These are phyloP conservation scores for Gossypium lobatum DNA, from an alignment of 441 rosid genomes.

Conservation along the genomic window DNA sequence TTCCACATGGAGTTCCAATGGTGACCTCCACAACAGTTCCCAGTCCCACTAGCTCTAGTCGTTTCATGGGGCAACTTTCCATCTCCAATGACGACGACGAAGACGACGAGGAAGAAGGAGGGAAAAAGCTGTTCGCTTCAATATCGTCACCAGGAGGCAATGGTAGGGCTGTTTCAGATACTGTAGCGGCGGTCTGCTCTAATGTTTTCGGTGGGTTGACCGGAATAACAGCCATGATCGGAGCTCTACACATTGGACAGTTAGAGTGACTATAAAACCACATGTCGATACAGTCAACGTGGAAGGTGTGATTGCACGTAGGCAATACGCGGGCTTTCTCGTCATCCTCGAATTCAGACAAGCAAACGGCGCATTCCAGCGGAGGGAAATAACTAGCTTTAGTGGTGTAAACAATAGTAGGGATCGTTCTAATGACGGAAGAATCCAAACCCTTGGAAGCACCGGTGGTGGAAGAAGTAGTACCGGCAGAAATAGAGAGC, in stretches of 20 bases:
- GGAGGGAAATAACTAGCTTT: not conserved
- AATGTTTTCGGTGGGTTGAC: not conserved
- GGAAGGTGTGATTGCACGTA: slow-evolving; percentile 47
- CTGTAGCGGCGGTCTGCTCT: not conserved
- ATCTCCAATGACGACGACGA: slow-evolving; percentile 10
- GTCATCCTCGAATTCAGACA: slow-evolving; percentile 48
- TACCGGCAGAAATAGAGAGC: not conserved
- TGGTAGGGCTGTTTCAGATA: not conserved
- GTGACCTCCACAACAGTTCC: slow-evolving; percentile 32
- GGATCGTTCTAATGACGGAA: slow-evolving; percentile 23
- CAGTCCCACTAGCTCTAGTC: slow-evolving; percentile 22
- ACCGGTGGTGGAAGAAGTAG: not conserved
- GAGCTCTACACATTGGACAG: slow-evolving; percentile 57
- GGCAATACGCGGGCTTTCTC: slow-evolving; percentile 46
- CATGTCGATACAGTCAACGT: slow-evolving; percentile 51
- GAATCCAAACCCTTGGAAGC: slow-evolving; percentile 22
- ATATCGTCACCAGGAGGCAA: slow-evolving; percentile 13
- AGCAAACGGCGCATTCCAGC: slow-evolving; percentile 50
- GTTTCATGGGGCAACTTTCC: slow-evolving; percentile 24
- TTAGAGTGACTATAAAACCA: slow-evolving; percentile 52
- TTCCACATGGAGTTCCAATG: slow-evolving; percentile 18
- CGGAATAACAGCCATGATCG: slow-evolving; percentile 23
- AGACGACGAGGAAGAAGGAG: slow-evolving; percentile 2
- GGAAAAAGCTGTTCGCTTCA: slow-evolving; percentile 22
- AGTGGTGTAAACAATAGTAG: slow-evolving; percentile 25